Evolutionary conservation across 345 rosid genomes (phyloP).

Genomic region (Cardamine resedifolia): DNA sequence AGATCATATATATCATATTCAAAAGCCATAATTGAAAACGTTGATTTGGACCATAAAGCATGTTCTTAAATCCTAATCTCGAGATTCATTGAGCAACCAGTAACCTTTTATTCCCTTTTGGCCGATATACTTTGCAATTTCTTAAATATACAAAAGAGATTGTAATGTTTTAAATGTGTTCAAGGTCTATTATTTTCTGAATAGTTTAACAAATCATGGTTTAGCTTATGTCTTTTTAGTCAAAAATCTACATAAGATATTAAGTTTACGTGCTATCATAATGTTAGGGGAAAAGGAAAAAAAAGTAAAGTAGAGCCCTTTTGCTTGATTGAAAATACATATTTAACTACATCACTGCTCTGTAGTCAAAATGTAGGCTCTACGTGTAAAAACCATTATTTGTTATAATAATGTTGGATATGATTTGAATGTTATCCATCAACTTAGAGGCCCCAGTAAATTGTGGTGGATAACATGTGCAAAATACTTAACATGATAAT

Average conservation of each 20-base stretch:
- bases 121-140: neutral
- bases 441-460: neutral
- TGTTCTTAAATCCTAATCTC: neutral
- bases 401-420: slow-evolving; percentile 15
- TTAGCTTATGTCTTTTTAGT: neutral
- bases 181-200: neutral
- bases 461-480: slow-evolving; percentile 25
- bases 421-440: slow-evolving; percentile 22
- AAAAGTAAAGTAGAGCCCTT: slow-evolving; percentile 6
- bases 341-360: neutral
- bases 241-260: neutral
- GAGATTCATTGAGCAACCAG: neutral
- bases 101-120: neutral
- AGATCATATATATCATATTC: neutral
- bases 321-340: slow-evolving; percentile 24
- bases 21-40: neutral
- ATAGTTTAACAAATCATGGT: neutral
- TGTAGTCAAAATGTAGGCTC: slow-evolving; percentile 15
- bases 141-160: neutral
- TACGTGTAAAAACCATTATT: slow-evolving; percentile 20
- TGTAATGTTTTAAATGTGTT: neutral
- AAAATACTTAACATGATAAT: neutral
- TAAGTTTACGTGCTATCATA: slow-evolving; percentile 16
- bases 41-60: neutral
- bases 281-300: neutral